Evolutionary conservation across 768 basidiomycete genomes (phyloP).

Genomic region (Lactarius quietus): DNA sequence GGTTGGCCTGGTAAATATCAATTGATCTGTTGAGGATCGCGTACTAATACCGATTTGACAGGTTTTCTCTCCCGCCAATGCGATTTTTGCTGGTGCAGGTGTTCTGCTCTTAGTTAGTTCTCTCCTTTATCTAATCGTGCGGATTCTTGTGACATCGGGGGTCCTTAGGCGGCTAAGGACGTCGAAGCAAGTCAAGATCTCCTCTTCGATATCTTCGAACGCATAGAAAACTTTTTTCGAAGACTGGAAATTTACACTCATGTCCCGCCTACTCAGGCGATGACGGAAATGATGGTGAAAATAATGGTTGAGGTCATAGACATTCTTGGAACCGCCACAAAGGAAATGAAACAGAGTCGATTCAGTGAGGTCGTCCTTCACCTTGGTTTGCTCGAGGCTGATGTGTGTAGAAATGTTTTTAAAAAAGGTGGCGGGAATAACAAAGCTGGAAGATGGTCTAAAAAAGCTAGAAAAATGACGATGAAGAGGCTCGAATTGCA

Average conservation of each 20-base stretch:
- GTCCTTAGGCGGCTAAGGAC: neutral
- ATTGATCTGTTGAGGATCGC: neutral
- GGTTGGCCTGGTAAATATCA: neutral
- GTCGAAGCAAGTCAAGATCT: neutral
- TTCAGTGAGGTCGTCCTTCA: neutral
- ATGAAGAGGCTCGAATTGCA: neutral
- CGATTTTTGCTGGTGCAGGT: neutral
- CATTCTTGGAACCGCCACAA: neutral
- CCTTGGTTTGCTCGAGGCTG: neutral
- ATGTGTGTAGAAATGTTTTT: neutral
- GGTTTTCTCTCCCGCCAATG: neutral
- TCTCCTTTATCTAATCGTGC: neutral
- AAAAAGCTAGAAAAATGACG: neutral
- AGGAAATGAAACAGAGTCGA: neutral
- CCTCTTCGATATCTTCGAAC: neutral
- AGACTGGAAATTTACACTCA: neutral
- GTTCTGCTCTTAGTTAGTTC: neutral
- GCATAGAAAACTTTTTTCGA: neutral
- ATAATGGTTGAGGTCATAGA: neutral
- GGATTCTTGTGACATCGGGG: neutral
- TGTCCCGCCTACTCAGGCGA: neutral
- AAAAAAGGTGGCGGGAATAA: neutral
- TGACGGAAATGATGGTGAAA: neutral
- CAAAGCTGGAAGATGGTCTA: neutral
- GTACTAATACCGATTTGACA: neutral